Conservation (phyloP, 106 monocot genomes). For the Gastrodia elata region DNA sequence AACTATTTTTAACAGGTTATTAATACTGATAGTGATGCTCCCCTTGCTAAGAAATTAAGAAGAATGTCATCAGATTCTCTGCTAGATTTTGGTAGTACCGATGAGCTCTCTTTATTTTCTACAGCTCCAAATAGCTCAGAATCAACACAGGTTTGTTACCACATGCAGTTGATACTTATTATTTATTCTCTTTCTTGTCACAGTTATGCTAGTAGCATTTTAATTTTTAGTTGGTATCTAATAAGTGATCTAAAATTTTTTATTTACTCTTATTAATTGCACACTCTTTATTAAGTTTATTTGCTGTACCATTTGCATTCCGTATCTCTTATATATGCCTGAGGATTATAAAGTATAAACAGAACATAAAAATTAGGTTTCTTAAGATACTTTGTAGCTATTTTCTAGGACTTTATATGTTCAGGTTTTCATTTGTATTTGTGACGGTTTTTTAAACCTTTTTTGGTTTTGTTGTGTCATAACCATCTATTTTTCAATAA, state of each 20-base stretch:
- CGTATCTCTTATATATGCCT: neutral
- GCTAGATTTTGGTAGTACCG: conserved; percentile 55
- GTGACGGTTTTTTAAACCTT: neutral
- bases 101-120: conserved; percentile 79
- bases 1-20: conserved; percentile 25
- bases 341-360: neutral
- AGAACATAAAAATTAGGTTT: neutral
- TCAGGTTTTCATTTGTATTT: neutral
- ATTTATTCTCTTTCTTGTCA: neutral
- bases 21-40: conserved; percentile 72
- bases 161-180: neutral
- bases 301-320: neutral
- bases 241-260: neutral
- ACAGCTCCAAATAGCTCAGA: conserved; percentile 59
- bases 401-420: neutral
- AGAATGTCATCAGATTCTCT: conserved; percentile 60
- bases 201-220: neutral
- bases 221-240: neutral
- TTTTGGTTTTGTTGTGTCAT: neutral
- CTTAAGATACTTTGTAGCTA: neutral
- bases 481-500: neutral
- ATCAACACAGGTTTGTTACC: conserved; percentile 50
- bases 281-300: neutral
- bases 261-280: neutral
- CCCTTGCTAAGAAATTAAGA: conserved; percentile 51